Conservation (phyloP, 2,329 filamentous ascomycete species). For the Hymenoscyphus scutula region DNA sequence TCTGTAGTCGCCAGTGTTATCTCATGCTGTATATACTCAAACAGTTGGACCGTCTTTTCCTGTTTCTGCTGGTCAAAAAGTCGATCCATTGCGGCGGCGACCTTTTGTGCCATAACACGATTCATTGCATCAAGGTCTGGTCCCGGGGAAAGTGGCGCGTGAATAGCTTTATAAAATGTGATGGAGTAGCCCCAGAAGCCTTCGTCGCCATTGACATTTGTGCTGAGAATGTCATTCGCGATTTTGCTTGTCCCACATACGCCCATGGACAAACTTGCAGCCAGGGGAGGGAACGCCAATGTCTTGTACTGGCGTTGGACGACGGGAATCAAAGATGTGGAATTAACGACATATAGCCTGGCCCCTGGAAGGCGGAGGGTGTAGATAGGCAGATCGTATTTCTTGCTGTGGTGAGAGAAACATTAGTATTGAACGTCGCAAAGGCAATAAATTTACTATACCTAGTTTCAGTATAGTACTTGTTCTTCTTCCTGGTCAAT, state of each 20-base stretch:
- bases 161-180: constrained; percentile 39
- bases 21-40: constrained; percentile 23
- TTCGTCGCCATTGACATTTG: constrained; percentile 40
- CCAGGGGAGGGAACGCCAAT: constrained; percentile 41
- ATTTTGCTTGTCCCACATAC: constrained; percentile 28
- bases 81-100: constrained; percentile 24
- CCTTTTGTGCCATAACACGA: constrained; percentile 35
- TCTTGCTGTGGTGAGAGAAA: constrained; percentile 8
- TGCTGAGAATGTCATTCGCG: constrained; percentile 34
- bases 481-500: background rate
- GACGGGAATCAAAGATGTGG: constrained; percentile 37
- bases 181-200: constrained; percentile 30
- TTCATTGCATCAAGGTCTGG: constrained; percentile 39
- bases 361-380: constrained; percentile 43
- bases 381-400: constrained; percentile 37
- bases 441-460: constrained; percentile 3
- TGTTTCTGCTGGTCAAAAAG: constrained; percentile 12
- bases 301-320: constrained; percentile 41
- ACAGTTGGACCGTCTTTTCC: constrained; percentile 32
- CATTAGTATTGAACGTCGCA: background rate
- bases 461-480: no score
- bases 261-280: constrained; percentile 22
- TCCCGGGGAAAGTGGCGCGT: constrained; percentile 36
- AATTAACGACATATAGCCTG: constrained; percentile 43
- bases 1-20: constrained; percentile 39